Percentiles rank a stretch among this genome's conserved stretches.
phyloP scores from a whole-genome alignment of 768 basidiomycete species.

The Mrakia hoshinonis region DNA sequence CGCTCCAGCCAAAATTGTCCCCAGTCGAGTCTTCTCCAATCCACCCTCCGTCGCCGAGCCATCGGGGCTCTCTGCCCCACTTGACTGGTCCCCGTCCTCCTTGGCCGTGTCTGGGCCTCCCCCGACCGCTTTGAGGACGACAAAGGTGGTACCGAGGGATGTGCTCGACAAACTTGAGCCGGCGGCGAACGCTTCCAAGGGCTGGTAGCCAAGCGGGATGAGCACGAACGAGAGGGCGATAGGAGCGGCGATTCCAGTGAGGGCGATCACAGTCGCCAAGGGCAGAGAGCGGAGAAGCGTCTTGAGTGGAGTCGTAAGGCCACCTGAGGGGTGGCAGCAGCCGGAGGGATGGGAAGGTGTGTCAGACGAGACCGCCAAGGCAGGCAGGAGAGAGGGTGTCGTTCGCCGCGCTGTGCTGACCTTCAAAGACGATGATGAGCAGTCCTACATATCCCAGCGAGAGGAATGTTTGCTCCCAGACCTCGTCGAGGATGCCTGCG shows the following conservation, averaged over 20 bases:
- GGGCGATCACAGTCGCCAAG: no score
- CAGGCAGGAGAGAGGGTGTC: neutral
- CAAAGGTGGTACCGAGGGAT: slow-evolving; percentile 60
- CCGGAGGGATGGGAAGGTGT: neutral
- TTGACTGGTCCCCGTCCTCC: neutral
- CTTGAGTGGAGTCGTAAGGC: slow-evolving; percentile 49
- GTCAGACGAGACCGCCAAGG: neutral
- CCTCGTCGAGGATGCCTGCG: slow-evolving; percentile 42
- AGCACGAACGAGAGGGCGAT: no score
- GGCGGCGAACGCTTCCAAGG: slow-evolving; percentile 51
- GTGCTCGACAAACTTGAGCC: slow-evolving; percentile 58
- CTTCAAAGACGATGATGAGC: slow-evolving; percentile 52
- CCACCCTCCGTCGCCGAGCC: slow-evolving; percentile 30
- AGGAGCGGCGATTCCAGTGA: neutral
- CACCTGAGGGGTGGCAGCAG: slow-evolving; percentile 46
- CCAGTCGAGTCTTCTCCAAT: slow-evolving; percentile 48
- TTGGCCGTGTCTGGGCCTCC: neutral
- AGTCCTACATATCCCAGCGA: slow-evolving; percentile 46
- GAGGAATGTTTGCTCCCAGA: slow-evolving; percentile 47
- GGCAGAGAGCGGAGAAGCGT: slow-evolving; percentile 47
- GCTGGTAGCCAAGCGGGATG: neutral
- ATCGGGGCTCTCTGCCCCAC: neutral
- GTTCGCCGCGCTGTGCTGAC: slow-evolving; percentile 31
- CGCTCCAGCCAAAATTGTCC: slow-evolving; percentile 43
- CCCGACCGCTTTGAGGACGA: slow-evolving; percentile 44